Conservation (phyloP, 768 basidiomycete species). For the Boletus pseudopeckii region DNA sequence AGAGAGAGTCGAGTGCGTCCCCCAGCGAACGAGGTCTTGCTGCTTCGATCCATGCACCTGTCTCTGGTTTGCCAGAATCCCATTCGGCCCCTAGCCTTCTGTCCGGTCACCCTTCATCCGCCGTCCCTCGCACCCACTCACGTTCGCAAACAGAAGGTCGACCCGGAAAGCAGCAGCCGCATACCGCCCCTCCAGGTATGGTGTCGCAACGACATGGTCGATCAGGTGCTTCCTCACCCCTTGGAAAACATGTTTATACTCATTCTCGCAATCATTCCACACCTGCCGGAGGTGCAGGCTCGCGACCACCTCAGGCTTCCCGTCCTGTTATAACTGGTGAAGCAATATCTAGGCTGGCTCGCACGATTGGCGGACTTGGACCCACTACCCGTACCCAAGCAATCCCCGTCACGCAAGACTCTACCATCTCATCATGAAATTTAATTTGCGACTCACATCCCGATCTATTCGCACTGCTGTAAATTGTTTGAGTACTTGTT, state of each 20-base stretch:
- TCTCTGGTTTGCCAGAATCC: slow-evolving; percentile 34
- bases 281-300: slow-evolving; percentile 37
- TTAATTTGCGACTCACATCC: slow-evolving; percentile 1
- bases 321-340: slow-evolving; percentile 75
- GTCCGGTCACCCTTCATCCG: slow-evolving; percentile 32
- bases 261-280: slow-evolving; percentile 64
- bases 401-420: slow-evolving; percentile 26
- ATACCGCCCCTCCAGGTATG: slow-evolving; percentile 22
- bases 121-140: slow-evolving; percentile 38
- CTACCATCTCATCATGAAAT: slow-evolving; percentile 25
- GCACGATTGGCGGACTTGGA: slow-evolving; percentile 50
- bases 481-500: slow-evolving; percentile 11
- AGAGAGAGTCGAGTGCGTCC: slow-evolving; percentile 15
- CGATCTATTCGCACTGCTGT: slow-evolving; percentile 13
- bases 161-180: slow-evolving; percentile 31
- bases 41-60: slow-evolving; percentile 59
- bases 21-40: slow-evolving; percentile 36
- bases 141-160: slow-evolving; percentile 59
- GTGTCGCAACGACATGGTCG: slow-evolving; percentile 35
- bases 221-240: slow-evolving; percentile 45
- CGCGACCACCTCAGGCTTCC: slow-evolving; percentile 42
- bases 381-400: slow-evolving; percentile 23
- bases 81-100: slow-evolving; percentile 34
- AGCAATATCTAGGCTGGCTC: slow-evolving; percentile 62
- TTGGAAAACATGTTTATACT: slow-evolving; percentile 34